Conservation (phyloP, 768 basidiomycete species). For the Auriscalpium microsporum region DNA sequence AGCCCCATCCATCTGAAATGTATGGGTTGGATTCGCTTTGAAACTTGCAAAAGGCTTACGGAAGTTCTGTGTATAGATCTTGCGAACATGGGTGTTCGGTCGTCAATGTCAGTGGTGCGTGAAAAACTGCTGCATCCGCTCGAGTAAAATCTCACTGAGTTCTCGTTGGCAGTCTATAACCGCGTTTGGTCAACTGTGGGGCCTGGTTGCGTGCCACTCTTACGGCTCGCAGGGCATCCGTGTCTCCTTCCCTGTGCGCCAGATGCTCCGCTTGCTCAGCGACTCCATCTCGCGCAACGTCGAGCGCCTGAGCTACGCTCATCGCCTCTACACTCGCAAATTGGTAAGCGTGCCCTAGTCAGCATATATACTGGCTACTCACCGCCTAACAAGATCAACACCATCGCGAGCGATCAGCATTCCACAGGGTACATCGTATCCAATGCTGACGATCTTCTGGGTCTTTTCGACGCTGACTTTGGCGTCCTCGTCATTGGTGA, state of each 20-base stretch:
- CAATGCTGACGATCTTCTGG: slow-evolving; percentile 70
- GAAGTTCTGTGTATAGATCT: slow-evolving; percentile 37
- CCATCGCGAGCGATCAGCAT: slow-evolving; percentile 55
- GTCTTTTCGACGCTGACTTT: slow-evolving; percentile 71
- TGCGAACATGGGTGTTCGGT: slow-evolving; percentile 74
- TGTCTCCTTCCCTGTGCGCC: slow-evolving; percentile 76
- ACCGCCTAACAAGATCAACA: slow-evolving; percentile 49
- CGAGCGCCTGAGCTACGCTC: slow-evolving; percentile 70
- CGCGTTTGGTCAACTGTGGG: slow-evolving; percentile 75
- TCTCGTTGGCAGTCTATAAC: slow-evolving; percentile 54
- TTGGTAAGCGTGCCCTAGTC: slow-evolving; percentile 39
- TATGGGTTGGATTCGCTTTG: slow-evolving; percentile 22
- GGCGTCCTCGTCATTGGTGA: slow-evolving; percentile 67
- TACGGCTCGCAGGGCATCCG: slow-evolving; percentile 77
- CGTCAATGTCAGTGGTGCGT: slow-evolving; percentile 78
- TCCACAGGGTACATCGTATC: slow-evolving; percentile 74
- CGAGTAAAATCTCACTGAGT: not conserved
- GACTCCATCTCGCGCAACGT: slow-evolving; percentile 76
- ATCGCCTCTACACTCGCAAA: slow-evolving; percentile 66
- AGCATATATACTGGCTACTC: not conserved
- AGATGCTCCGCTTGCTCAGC: slow-evolving; percentile 71
- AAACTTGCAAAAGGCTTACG: slow-evolving; percentile 3
- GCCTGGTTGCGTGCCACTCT: slow-evolving; percentile 68
- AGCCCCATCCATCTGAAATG: slow-evolving; percentile 80
- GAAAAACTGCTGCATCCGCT: not conserved